Conservation (phyloP, 2,329 filamentous ascomycete genomes). For the Talaromyces sp. region DNA sequence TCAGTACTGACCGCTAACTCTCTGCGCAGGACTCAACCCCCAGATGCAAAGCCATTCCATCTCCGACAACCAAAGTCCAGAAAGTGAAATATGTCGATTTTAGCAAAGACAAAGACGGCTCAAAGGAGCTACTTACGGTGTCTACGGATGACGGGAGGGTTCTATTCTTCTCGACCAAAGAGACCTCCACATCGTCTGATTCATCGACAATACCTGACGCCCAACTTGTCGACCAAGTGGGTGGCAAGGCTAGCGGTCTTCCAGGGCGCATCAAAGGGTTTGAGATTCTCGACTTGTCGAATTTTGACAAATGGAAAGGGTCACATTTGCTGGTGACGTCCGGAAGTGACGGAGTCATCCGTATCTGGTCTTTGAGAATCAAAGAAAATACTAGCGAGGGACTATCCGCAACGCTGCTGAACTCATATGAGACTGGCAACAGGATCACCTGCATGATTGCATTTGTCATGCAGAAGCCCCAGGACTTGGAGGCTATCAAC, state of each 20-base stretch:
- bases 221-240: conserved; percentile 67
- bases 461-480: conserved; percentile 73
- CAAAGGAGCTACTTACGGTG: conserved; percentile 63
- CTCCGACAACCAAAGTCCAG: conserved; percentile 74
- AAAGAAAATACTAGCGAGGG: conserved; percentile 8
- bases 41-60: conserved; percentile 67
- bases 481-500: conserved; percentile 53
- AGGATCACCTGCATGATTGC: conserved; percentile 84
- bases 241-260: conserved; percentile 67
- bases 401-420: conserved; percentile 52
- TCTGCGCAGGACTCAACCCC: conserved; percentile 66
- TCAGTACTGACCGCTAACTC: conserved; percentile 10
- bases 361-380: conserved; percentile 64
- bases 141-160: conserved; percentile 90
- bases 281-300: conserved; percentile 55
- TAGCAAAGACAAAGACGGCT: conserved; percentile 44
- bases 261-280: conserved; percentile 84
- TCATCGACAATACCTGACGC: conserved; percentile 59
- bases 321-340: conserved; percentile 65
- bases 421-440: conserved; percentile 78
- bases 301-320: conserved; percentile 30
- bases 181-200: conserved; percentile 32
- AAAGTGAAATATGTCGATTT: conserved; percentile 67
- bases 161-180: conserved; percentile 72
- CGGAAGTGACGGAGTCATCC: conserved; percentile 81